These are phyloP conservation scores for Scytalidium sp. DNA, from an alignment of 2,329 filamentous ascomycete species.

Conservation along the genomic window DNA sequence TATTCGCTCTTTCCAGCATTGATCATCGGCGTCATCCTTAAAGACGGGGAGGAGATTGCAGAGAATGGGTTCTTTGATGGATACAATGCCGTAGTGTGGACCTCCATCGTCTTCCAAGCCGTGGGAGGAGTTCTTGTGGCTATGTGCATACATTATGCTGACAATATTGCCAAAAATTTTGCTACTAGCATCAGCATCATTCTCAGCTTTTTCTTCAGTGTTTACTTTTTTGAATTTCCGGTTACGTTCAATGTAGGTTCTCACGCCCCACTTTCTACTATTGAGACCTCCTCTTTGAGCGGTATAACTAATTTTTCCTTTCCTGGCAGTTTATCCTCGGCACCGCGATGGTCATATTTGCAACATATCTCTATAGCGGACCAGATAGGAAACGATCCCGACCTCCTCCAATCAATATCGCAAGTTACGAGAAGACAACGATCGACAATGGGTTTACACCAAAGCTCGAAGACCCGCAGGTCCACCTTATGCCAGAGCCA, in stretches of 20 bases:
- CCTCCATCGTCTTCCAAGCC: conserved; percentile 78
- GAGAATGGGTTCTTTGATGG: conserved; percentile 90
- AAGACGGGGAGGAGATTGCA: conserved; percentile 80
- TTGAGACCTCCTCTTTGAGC: neutral
- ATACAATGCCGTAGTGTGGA: conserved; percentile 91
- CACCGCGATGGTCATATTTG: conserved; percentile 72
- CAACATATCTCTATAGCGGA: conserved; percentile 82
- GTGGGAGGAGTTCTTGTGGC: conserved; percentile 81
- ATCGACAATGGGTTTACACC: conserved; percentile 31
- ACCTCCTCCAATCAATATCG: conserved; percentile 65
- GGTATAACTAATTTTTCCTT: conserved; percentile 1
- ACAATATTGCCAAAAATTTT: conserved; percentile 93
- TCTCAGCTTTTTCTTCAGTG: conserved; percentile 79
- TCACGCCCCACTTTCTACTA: neutral
- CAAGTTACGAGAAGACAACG: conserved; percentile 68
- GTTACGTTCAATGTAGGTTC: conserved; percentile 67
- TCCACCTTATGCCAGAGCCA: conserved; percentile 25
- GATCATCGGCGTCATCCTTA: conserved; percentile 80
- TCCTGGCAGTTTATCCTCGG: conserved; percentile 71
- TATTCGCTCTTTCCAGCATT: conserved; percentile 91
- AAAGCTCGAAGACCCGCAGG: conserved; percentile 23
- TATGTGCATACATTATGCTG: conserved; percentile 76
- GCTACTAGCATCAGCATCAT: conserved; percentile 91
- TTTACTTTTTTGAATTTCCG: conserved; percentile 79
- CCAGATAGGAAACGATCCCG: conserved; percentile 57